Percentiles rank a stretch among this genome's conserved stretches.
These are phyloP conservation scores for Paramecium primaurelia DNA, from an alignment of 73 alveolate species.

Conservation along the genomic window DNA sequence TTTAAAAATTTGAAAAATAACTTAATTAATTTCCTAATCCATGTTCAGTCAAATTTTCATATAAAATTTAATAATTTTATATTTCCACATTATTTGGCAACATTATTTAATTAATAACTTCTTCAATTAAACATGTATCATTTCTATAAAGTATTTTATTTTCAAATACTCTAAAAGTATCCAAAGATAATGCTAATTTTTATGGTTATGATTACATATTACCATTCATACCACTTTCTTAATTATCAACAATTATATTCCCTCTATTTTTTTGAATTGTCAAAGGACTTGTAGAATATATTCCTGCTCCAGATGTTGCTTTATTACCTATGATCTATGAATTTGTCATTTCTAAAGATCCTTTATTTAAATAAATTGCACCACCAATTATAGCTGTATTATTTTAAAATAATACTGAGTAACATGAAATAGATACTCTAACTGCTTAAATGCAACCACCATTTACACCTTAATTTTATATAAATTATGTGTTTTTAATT, in stretches of 20 bases:
- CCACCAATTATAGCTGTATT: neutral
- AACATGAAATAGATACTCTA: neutral
- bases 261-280: neutral
- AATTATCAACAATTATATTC: neutral
- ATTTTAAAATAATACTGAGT: neutral
- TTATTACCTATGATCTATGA: neutral
- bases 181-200: neutral
- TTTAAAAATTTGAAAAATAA: neutral
- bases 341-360: neutral
- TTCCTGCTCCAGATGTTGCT: neutral
- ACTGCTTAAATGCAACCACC: neutral
- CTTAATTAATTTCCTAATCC: neutral
- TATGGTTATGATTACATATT: neutral
- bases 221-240: neutral
- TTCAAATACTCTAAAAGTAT: neutral
- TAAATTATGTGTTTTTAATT: neutral
- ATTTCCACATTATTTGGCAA: neutral
- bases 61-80: neutral
- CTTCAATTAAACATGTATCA: neutral
- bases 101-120: neutral
- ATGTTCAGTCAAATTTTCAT: neutral
- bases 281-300: neutral
- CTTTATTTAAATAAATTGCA: neutral
- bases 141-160: neutral
- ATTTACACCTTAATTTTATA: neutral